Evolutionary conservation across 1,284 basidiomycete species (phyloP).

Genomic region (Moesziomyces globuligerus): DNA sequence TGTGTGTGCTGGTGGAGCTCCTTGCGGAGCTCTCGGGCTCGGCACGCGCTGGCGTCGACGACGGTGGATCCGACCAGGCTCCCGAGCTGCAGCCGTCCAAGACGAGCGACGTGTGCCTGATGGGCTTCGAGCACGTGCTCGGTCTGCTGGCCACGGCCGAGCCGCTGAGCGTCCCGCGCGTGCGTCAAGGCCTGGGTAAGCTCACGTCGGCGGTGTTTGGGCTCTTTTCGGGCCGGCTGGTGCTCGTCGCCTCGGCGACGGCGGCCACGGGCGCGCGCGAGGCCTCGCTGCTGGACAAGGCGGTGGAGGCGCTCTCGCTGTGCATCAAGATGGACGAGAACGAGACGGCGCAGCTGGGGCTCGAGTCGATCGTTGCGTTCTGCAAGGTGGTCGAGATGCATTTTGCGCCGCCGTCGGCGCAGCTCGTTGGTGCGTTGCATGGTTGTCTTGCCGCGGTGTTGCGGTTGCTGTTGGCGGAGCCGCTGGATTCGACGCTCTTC

Average conservation of each 20-base stretch:
- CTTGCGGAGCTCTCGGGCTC: constrained; percentile 39
- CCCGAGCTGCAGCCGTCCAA: constrained; percentile 17
- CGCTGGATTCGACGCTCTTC: constrained; percentile 29
- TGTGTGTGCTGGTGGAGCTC: constrained; percentile 45
- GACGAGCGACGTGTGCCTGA: constrained; percentile 48
- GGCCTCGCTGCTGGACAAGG: constrained; percentile 15
- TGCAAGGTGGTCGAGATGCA: constrained; percentile 20
- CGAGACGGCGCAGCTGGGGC: constrained; percentile 28
- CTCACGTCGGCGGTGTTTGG: constrained; percentile 28
- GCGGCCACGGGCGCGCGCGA: neutral
- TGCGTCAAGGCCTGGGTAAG: constrained; percentile 34
- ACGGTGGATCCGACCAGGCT: constrained; percentile 17
- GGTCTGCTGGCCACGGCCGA: constrained; percentile 21
- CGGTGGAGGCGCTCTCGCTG: constrained; percentile 31
- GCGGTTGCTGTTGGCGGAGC: constrained; percentile 26
- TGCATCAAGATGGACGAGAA: constrained; percentile 46
- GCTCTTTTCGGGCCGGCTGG: constrained; percentile 29
- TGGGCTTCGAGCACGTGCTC: constrained; percentile 46
- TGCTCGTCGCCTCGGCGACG: constrained; percentile 15
- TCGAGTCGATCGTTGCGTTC: constrained; percentile 37
- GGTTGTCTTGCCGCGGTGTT: constrained; percentile 7
- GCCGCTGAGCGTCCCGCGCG: constrained; percentile 35
- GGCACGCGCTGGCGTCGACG: constrained; percentile 36
- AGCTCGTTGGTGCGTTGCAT: constrained; percentile 18
- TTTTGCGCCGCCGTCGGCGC: constrained; percentile 4